These are phyloP conservation scores for Vitis hybrid DNA, from an alignment of 177 flowering plant species.

Conservation along the genomic window DNA sequence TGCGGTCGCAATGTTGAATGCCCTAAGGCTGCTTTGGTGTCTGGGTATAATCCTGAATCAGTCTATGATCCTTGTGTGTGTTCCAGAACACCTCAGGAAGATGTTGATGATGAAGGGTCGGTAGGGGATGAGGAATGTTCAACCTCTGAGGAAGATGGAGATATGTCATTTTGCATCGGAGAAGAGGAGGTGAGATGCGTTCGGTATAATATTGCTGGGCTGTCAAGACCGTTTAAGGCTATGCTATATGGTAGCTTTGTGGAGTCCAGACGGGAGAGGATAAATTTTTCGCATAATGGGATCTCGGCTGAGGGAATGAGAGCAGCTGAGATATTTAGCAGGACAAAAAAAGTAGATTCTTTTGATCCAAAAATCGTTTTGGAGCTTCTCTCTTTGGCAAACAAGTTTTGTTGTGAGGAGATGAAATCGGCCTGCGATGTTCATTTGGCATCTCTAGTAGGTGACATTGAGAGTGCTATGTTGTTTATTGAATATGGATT, in stretches of 20 bases:
- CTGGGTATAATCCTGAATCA: slow-evolving; percentile 54
- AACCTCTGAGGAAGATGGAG: slow-evolving; percentile 56
- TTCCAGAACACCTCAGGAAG: slow-evolving; percentile 10
- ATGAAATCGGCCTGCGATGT: slow-evolving; percentile 76
- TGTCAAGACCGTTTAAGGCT: slow-evolving; percentile 67
- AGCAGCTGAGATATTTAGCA: slow-evolving; percentile 71
- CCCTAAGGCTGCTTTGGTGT: slow-evolving; percentile 42
- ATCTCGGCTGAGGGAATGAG: slow-evolving; percentile 66
- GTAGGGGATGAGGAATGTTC: slow-evolving; percentile 48
- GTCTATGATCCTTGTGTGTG: slow-evolving; percentile 40
- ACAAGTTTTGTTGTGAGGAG: slow-evolving; percentile 80
- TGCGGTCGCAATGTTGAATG: slow-evolving; percentile 60
- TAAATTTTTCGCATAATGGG: slow-evolving; percentile 70
- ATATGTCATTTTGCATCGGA: slow-evolving; percentile 68
- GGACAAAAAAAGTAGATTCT: slow-evolving; percentile 47
- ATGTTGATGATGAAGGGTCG: slow-evolving; percentile 11
- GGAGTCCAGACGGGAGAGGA: slow-evolving; percentile 64
- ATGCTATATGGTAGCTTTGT: slow-evolving; percentile 73
- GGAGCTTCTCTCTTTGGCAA: slow-evolving; percentile 77
- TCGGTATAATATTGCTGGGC: slow-evolving; percentile 53
- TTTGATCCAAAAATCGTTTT: slow-evolving; percentile 49
- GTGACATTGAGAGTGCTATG: slow-evolving; percentile 58
- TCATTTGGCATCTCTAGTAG: slow-evolving; percentile 63
- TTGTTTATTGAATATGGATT: slow-evolving; percentile 70
- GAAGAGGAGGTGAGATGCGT: slow-evolving; percentile 67